Percentiles rank a stretch among this genome's conserved stretches.
Evolutionary conservation across 495 filamentous ascomycete species (phyloP).

Genomic region (Trichocladium antarcticum): DNA sequence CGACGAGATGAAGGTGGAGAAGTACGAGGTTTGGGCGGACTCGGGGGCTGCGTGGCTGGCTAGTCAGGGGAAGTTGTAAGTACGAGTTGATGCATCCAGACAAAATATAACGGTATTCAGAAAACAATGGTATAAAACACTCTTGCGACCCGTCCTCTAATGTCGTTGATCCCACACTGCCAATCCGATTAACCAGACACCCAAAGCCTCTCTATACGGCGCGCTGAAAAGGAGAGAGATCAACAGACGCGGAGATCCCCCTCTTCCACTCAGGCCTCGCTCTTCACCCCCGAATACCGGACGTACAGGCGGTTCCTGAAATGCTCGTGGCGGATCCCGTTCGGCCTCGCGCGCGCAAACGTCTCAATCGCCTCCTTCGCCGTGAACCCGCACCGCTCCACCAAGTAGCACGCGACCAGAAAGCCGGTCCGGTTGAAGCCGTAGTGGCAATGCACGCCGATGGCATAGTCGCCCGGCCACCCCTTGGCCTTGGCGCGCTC

Average conservation of each 20-base stretch:
- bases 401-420: conserved; percentile 80
- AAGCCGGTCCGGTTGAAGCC: conserved; percentile 89
- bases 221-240: background rate
- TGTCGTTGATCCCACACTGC: background rate
- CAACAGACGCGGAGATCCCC: background rate
- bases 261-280: background rate
- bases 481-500: conserved; percentile 30
- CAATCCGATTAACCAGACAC: background rate
- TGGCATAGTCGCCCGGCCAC: conserved; percentile 33
- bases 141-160: conserved; percentile 9
- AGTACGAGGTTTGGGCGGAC: conserved; percentile 55
- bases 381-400: conserved; percentile 62
- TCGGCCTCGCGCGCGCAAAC: conserved; percentile 61
- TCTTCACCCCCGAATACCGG: conserved; percentile 44
- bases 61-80: conserved; percentile 33
- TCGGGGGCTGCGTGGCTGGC: conserved; percentile 53
- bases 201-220: background rate
- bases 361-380: conserved; percentile 71
- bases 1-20: conserved; percentile 31
- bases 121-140: background rate
- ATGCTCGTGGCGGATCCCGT: conserved; percentile 81
- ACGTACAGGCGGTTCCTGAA: conserved; percentile 82
- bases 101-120: background rate
- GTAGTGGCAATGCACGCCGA: conserved; percentile 93
- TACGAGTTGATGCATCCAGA: background rate